Evolutionary conservation across 2,329 filamentous ascomycete genomes (phyloP), one percentile per base, ranked within the genome.

Genomic region (Aspergillus fumigatiaffinis): DNA sequence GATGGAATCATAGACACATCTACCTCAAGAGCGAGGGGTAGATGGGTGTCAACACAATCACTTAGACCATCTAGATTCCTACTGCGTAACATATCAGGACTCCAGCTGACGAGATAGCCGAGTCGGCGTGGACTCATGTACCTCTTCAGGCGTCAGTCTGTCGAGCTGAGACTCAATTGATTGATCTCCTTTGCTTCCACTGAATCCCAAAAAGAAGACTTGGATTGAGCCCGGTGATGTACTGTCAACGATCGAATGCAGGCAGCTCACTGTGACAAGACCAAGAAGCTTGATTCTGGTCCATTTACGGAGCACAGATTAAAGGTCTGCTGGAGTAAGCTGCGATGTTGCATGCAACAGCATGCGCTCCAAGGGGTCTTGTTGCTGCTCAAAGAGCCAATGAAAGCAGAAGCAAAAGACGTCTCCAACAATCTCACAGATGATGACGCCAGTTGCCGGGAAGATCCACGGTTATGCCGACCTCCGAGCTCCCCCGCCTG

Each of bases 401-500:
- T 44, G n/a, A 44, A 42, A 44, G 32, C 12, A 44, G n/a, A 21
- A 4, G 17, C 41, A 44, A 9, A 23, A 9, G 21, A 0, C 21
- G 9, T 5, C n/a, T 21, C n/a, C 41, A 21, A 20, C 32, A 38
- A 38, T 12, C 3, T 35, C 14, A 3, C 32, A 35, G 32, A 35
- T 4, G 12, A 35, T 35, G 4, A 38, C 32, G 32, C 32, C 32
- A 38, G 32, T 38, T 38, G 32, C 14, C 32, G 32, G 3, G 6
- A 44, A 21, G 53, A 52, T 38, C 59, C 63, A 60, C 55, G 54
- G 57, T 56, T 59, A 41, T 29, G 53, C 51, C 55, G 60, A 54
- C 56, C 54, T 56, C 61, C 58, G 59, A 60, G 41, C 44, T 58
- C 26, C 59, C 60, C 64, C 66, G 56, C 60, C 56, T 65, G 64